A percentile compares a stretch with the other conserved stretches of the same genome.
These are phyloP conservation scores for Pleurotus tuoliensis DNA, from an alignment of 768 basidiomycete species.

Conservation along the genomic window DNA sequence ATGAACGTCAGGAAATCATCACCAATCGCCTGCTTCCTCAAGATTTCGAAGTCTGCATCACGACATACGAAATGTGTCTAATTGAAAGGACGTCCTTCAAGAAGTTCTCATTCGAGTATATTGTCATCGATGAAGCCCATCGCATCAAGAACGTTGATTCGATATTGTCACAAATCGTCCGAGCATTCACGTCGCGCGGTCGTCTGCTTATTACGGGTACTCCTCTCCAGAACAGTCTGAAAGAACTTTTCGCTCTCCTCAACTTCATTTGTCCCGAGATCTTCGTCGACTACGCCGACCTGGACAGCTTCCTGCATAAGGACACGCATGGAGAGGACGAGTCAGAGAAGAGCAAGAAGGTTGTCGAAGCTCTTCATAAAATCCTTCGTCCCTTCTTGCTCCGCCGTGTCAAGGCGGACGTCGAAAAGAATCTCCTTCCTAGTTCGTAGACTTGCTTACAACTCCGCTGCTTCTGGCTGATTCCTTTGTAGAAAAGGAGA, in stretches of 20 bases:
- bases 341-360: slow-evolving; percentile 84
- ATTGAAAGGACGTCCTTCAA: slow-evolving; percentile 91
- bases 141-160: slow-evolving; percentile 99
- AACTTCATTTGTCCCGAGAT: slow-evolving; percentile 98
- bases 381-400: slow-evolving; percentile 94
- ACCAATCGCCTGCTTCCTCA: slow-evolving; percentile 73
- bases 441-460: slow-evolving; percentile 42
- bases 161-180: slow-evolving; percentile 90
- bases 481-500: slow-evolving; percentile 77
- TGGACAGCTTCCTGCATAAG: slow-evolving; percentile 93
- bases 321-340: slow-evolving; percentile 63
- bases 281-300: slow-evolving; percentile 85
- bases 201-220: slow-evolving; percentile 95
- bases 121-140: slow-evolving; percentile 97
- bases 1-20: slow-evolving; percentile 84
- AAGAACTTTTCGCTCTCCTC: slow-evolving; percentile 87
- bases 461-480: not conserved
- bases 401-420: slow-evolving; percentile 91
- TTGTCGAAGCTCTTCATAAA: slow-evolving; percentile 96
- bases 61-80: slow-evolving; percentile 95
- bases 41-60: slow-evolving; percentile 92
- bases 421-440: slow-evolving; percentile 92
- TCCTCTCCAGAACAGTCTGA: slow-evolving; percentile 93
- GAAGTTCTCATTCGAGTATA: slow-evolving; percentile 97
- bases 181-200: slow-evolving; percentile 84